phyloP scores from a whole-genome alignment of 306 rosid species.

The Malus orientalis region DNA sequence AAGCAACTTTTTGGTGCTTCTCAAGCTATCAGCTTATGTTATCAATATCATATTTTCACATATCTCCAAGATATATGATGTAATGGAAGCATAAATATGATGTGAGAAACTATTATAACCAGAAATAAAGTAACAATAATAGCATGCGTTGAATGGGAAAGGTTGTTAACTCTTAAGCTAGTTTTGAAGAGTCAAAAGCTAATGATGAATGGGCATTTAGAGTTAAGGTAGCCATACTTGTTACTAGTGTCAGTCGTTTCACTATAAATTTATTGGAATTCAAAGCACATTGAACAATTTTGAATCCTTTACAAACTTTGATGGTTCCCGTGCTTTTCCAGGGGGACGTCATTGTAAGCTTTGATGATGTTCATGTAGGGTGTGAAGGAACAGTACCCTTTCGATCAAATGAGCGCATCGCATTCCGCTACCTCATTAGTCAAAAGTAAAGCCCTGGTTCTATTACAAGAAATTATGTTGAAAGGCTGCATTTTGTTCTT shows the following conservation, averaged over 20 bases:
- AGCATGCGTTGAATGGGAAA: not conserved
- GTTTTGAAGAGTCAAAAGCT: slow-evolving; percentile 9
- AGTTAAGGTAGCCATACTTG: not conserved
- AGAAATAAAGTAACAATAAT: not conserved
- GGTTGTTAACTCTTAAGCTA: not conserved
- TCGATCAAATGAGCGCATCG: slow-evolving; percentile 87
- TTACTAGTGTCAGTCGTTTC: not conserved
- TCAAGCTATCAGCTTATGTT: not conserved
- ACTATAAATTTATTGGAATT: not conserved
- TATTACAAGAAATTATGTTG: not conserved
- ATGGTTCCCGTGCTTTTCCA: slow-evolving; percentile 23
- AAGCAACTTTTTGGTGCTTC: slow-evolving; percentile 4
- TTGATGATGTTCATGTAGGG: slow-evolving; percentile 74
- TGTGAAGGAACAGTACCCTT: slow-evolving; percentile 96
- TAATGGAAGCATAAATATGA: not conserved
- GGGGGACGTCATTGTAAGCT: slow-evolving; percentile 98
- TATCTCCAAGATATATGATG: not conserved
- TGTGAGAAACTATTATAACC: not conserved
- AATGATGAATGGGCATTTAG: not conserved
- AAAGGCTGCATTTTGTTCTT: not conserved
- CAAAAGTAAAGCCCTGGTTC: slow-evolving; percentile 63
- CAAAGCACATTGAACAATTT: not conserved
- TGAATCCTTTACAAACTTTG: not conserved
- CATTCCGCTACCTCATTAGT: slow-evolving; percentile 86
- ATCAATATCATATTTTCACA: not conserved